Evolutionary conservation across 2,329 filamentous ascomycete genomes (phyloP).

Genomic region (Hypoxylon sp.): DNA sequence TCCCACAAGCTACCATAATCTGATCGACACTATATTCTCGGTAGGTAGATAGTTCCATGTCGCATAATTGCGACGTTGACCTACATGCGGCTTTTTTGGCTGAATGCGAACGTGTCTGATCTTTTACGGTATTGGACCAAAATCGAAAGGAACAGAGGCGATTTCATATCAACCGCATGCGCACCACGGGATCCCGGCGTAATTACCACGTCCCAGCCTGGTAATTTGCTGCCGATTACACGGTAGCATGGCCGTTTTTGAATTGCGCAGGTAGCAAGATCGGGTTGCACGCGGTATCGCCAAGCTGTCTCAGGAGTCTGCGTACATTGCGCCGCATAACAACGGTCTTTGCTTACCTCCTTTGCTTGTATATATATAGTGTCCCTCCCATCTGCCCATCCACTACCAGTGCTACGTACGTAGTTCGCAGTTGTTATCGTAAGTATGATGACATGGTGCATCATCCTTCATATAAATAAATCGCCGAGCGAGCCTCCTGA

Average conservation of each 20-base stretch:
- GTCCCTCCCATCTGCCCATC: background rate
- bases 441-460: conserved; percentile 35
- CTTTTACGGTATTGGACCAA: conserved; percentile 37
- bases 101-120: conserved; percentile 38
- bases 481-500: conserved; percentile 27
- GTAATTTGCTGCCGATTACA: background rate
- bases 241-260: background rate
- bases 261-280: background rate
- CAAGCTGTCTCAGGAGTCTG: conserved; percentile 20
- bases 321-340: conserved; percentile 11
- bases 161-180: conserved; percentile 15
- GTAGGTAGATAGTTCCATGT: conserved; percentile 17
- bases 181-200: conserved; percentile 10
- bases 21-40: background rate
- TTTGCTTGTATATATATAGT: conserved; percentile 11
- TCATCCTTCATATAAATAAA: conserved; percentile 30
- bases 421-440: conserved; percentile 14
- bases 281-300: conserved; percentile 17
- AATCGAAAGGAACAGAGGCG: conserved; percentile 17
- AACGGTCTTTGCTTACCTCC: background rate
- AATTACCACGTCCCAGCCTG: conserved; percentile 15
- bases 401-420: conserved; percentile 22
- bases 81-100: conserved; percentile 33
- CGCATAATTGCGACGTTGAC: conserved; percentile 31
- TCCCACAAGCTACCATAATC: conserved; percentile 12